Conservation (phyloP, 2,329 filamentous ascomycete genomes). For the Emmonsia crescens region DNA sequence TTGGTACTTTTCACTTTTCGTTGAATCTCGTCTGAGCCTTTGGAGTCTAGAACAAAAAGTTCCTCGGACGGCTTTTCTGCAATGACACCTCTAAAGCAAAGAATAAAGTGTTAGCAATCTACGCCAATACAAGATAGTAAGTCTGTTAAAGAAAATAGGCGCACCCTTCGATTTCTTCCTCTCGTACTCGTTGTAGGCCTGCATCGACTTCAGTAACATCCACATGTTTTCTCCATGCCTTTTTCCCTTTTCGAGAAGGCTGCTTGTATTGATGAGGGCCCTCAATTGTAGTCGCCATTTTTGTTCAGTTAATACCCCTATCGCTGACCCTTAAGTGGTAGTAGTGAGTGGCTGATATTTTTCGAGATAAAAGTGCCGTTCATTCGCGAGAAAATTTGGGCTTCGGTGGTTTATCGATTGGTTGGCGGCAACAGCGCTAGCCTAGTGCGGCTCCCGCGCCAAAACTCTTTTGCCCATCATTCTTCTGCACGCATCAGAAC, state of each 20-base stretch:
- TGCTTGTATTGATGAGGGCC: conserved; percentile 77
- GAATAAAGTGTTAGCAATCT: conserved; percentile 8
- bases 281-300: conserved; percentile 26
- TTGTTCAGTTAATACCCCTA: conserved; percentile 1
- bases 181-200: conserved; percentile 72
- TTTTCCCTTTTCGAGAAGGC: conserved; percentile 92
- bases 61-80: conserved; percentile 71
- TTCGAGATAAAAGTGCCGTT: conserved; percentile 10
- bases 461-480: conserved; percentile 7
- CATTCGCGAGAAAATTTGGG: background rate
- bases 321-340: background rate
- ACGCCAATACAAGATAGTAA: conserved; percentile 9
- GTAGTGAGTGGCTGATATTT: conserved; percentile 10
- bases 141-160: conserved; percentile 6
- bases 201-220: conserved; percentile 77
- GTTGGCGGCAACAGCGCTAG: conserved; percentile 20
- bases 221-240: conserved; percentile 97
- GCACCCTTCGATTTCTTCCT: conserved; percentile 85
- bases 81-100: conserved; percentile 59
- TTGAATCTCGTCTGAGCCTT: conserved; percentile 57
- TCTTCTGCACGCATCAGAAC: background rate
- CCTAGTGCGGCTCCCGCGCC: conserved; percentile 19
- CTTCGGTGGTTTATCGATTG: conserved; percentile 16
- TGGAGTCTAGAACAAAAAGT: conserved; percentile 73
- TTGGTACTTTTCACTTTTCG: conserved; percentile 59